Evolutionary conservation across 2,329 filamentous ascomycete genomes (phyloP), one percentile per base, ranked within the genome.

Genomic region (Blastomyces emzantsi): DNA sequence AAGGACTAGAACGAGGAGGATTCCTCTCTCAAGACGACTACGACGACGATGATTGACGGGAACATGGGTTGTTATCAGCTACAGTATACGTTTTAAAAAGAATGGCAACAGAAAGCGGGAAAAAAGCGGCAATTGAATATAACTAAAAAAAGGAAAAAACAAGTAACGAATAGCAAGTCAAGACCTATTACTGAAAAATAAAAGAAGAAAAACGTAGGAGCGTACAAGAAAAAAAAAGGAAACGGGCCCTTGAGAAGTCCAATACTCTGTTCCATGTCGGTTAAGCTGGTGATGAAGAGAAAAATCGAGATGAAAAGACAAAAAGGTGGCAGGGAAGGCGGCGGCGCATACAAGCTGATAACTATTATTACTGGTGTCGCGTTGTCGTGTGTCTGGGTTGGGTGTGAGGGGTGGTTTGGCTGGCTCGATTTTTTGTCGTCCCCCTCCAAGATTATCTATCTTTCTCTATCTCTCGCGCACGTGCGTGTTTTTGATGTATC

Each of bases 91-190:
- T 64, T 67, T 11, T 11, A 11, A 49, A n/a, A 69, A 68, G 68
- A 68, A 60, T 28, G 7, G 22, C 33, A 5, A 5, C 63, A 69
- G 68, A 67, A 3, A 55, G 30, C 5, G 8, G 4, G 5, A 25
- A 45, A 59, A 45, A 41, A 30, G n/a, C 11, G 52, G 30, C 6
- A 9, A 9, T 36, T 36, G 33, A 36, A 36, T 3, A 19, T 17
- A n/a, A 33, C 33, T 33, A 67, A 66, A 71, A 73, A 73, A 17
- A 19, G 39, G 47, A 25, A 54, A 17, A 49, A 63, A 39, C 49
- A 63, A 59, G 49, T 47, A 41, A 11, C 49, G n/a, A 33, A 58
- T 28, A 60, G 62, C 41, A 36, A 58, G 17, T 58, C 36, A 9
- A 58, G n/a, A 28, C 36, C 17, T 25, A 58, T 58, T 58, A 43